Conservation (phyloP, 306 rosid species). For the Fragaria ananassa region DNA sequence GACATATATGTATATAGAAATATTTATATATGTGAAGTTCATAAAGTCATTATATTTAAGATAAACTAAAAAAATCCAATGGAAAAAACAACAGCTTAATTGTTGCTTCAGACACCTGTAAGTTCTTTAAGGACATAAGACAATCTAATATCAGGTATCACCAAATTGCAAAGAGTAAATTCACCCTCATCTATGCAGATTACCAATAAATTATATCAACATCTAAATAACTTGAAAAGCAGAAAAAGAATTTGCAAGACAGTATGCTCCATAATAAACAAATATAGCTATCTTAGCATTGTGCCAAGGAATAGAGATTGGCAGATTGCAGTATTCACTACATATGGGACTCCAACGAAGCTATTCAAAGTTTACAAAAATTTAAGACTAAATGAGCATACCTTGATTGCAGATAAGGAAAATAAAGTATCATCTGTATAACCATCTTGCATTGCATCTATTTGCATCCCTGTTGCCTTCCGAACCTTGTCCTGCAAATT, state of each 20-base stretch:
- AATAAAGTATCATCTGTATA: slow-evolving; percentile 71
- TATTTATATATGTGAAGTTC: background rate
- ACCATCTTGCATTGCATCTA: slow-evolving; percentile 74
- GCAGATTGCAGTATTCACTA: background rate
- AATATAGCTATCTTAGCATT: background rate
- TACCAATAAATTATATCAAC: background rate
- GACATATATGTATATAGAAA: background rate
- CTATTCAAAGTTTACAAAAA: background rate
- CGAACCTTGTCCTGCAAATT: slow-evolving; percentile 70
- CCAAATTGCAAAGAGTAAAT: background rate
- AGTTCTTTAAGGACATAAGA: background rate
- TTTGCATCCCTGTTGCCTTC: slow-evolving; percentile 84
- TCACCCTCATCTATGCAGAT: background rate
- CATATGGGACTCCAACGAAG: background rate
- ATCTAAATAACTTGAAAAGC: background rate
- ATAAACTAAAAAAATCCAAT: background rate
- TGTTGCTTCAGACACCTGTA: background rate
- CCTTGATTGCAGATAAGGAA: slow-evolving; percentile 90
- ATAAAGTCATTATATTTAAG: background rate
- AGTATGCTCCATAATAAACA: background rate
- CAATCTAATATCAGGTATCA: background rate
- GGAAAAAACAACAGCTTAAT: background rate
- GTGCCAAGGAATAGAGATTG: background rate
- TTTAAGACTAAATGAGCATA: slow-evolving; percentile 17
- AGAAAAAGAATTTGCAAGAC: background rate